Base-by-base conservation (phyloP, 2,329 filamentous ascomycete genomes). In the Achaetomium macrosporum region DNA sequence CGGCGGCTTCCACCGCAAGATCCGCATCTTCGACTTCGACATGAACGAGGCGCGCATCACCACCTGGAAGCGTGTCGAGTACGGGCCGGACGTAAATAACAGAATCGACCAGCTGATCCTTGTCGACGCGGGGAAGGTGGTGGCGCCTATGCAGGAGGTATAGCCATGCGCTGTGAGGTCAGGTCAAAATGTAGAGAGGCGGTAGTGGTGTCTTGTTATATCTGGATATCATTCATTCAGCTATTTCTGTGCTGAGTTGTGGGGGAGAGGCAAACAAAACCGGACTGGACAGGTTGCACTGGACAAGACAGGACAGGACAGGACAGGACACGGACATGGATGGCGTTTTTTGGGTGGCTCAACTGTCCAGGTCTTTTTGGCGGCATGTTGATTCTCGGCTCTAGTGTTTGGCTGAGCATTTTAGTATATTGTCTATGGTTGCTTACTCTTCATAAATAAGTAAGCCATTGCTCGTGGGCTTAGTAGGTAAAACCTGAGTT, bases 21-120 rank as follows among this genome's bases (percentile, higher is more conserved):
- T 96, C 49, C 81, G 93, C 44, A 79, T 99, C 41, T 99, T 93
- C 66, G 92, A 97, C 62, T 82, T 99, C 47, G 92, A 99, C 68
- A 88, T 91, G 71, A 95, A 95, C 65, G 83, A 88, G 55, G 92
- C 87, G 8, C 82, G 89, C 43, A 91, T 99, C 61, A 83, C 81
- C 45, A 99, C 92, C 0, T 99, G 92, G 81, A 97, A 96, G 73
- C 80, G 93, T 46, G 73, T 95, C 16, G 92, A 96, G 66, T 76
- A 77, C 59, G 74, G 95, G 15, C 92, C 97, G 66, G 75, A 79
- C 60, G 82, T 70, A 12, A 67, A 67, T 16, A 70, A 75, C 40
- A 70, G 67, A 54, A 69, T 86, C 45, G 83, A 87, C 61, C 75
- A 84, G 63, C 81, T 85, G 66, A 78, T 85, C 45, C 79, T 87